Evolutionary conservation across 2,329 filamentous ascomycete genomes (phyloP).

Genomic region (Metarhizium anisopliae): DNA sequence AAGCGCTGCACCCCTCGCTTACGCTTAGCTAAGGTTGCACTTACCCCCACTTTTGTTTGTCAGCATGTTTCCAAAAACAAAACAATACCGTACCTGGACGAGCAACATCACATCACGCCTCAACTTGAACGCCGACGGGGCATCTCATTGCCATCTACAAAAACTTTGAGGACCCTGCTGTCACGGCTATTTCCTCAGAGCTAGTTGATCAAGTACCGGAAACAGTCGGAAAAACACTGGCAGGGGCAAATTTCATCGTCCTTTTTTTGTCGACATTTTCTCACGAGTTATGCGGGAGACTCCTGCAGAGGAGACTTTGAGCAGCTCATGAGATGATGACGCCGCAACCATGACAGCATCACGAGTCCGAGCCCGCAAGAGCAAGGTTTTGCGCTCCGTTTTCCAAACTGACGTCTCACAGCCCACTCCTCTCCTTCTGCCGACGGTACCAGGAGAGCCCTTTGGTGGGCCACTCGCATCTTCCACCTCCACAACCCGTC

Average conservation of each 20-base stretch:
- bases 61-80: conserved; percentile 1
- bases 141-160: background rate
- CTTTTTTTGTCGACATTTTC: background rate
- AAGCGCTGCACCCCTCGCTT: conserved; percentile 3
- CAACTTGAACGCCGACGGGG: background rate
- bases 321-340: background rate
- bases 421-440: conserved; percentile 35
- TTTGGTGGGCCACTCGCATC: conserved; percentile 33
- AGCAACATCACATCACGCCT: background rate
- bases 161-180: background rate
- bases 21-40: background rate
- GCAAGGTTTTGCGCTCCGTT: conserved; percentile 45
- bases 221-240: background rate
- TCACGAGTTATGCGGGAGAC: background rate
- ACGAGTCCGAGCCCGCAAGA: conserved; percentile 36
- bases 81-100: background rate
- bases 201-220: background rate
- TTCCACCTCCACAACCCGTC: conserved; percentile 3
- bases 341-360: conserved; percentile 27
- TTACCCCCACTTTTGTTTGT: background rate
- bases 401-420: conserved; percentile 43
- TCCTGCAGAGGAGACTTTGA: background rate
- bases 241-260: background rate
- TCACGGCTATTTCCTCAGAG: background rate
- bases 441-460: conserved; percentile 32